These are phyloP conservation scores for Typha latifolia DNA, from an alignment of 176 grass and related monocot species.

Conservation along the genomic window DNA sequence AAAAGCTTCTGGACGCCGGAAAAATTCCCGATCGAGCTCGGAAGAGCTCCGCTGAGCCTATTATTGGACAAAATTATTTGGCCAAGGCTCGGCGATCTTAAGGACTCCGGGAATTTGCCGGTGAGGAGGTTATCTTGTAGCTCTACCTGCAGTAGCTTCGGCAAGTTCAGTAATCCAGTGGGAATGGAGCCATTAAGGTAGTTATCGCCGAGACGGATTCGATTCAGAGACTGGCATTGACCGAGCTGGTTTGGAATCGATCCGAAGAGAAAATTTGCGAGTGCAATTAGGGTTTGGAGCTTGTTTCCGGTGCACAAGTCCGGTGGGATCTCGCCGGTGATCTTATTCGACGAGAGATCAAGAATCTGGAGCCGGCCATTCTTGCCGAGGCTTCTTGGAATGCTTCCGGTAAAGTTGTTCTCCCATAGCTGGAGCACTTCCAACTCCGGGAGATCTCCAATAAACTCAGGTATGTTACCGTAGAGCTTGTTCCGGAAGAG, in stretches of 20 bases:
- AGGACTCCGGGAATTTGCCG: constrained; percentile 53
- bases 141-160: constrained; percentile 79
- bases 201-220: constrained; percentile 82
- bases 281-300: constrained; percentile 74
- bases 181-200: constrained; percentile 91
- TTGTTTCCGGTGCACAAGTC: constrained; percentile 65
- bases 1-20: constrained; percentile 68
- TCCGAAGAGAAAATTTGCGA: constrained; percentile 84
- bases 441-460: constrained; percentile 61
- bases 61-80: constrained; percentile 80
- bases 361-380: constrained; percentile 65
- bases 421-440: constrained; percentile 97
- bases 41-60: constrained; percentile 58
- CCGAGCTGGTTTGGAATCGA: constrained; percentile 61
- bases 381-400: constrained; percentile 53
- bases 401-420: constrained; percentile 92
- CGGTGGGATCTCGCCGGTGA: constrained; percentile 68
- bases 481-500: constrained; percentile 86
- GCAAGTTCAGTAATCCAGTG: constrained; percentile 46
- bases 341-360: constrained; percentile 82
- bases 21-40: constrained; percentile 62
- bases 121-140: constrained; percentile 86
- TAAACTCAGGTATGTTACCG: constrained; percentile 61
- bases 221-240: constrained; percentile 49
- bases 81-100: constrained; percentile 36